phyloP scores from a whole-genome alignment of 129 eudicot genomes.

The Lactuca saligna region DNA sequence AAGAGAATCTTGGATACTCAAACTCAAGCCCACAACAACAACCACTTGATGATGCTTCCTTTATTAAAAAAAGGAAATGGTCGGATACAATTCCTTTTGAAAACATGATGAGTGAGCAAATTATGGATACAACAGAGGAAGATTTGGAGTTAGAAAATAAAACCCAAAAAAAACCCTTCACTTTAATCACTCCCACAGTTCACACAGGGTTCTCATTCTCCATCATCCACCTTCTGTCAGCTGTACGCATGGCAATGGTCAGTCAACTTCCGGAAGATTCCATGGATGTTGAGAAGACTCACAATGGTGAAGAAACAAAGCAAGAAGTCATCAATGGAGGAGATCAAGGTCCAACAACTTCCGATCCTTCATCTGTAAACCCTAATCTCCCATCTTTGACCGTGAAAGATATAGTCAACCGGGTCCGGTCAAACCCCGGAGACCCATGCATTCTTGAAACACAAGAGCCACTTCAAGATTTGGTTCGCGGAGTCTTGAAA shows the following conservation, averaged over 20 bases:
- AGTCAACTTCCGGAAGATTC: conserved; percentile 69
- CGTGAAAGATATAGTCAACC: conserved; percentile 75
- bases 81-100: conserved; percentile 42
- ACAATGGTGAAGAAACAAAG: conserved; percentile 30
- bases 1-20: conserved; percentile 31
- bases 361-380: conserved; percentile 33
- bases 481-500: conserved; percentile 86
- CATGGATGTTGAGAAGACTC: conserved; percentile 36
- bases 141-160: conserved; percentile 59
- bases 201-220: conserved; percentile 91
- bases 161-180: conserved; percentile 64
- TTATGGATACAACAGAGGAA: conserved; percentile 40
- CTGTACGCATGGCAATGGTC: conserved; percentile 86
- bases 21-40: conserved; percentile 35
- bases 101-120: conserved; percentile 38
- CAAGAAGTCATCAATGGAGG: conserved; percentile 36
- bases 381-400: conserved; percentile 62
- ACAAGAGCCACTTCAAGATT: conserved; percentile 93
- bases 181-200: conserved; percentile 74
- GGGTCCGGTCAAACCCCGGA: conserved; percentile 87
- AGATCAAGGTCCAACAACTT: conserved; percentile 25
- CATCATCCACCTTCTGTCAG: conserved; percentile 85
- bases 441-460: conserved; percentile 98
- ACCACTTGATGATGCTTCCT: conserved; percentile 36
- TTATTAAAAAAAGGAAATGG: conserved; percentile 45